These are phyloP conservation scores for Fraxinus latifolia DNA, from an alignment of 305 asterid genomes.

Conservation along the genomic window DNA sequence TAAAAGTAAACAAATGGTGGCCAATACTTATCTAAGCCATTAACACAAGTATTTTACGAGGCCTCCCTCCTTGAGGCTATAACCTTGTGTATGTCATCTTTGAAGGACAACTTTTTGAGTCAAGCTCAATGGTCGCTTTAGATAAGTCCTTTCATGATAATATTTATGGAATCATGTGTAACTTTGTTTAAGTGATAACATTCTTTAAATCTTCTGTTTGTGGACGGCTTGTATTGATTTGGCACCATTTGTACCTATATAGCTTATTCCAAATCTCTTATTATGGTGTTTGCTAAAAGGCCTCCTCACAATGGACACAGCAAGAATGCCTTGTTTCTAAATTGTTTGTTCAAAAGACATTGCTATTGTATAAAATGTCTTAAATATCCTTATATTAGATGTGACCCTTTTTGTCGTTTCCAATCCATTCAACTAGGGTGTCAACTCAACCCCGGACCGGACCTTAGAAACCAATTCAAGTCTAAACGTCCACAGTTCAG, in stretches of 20 bases:
- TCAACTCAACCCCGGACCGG: not conserved
- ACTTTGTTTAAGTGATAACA: not conserved
- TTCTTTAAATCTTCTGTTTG: not conserved
- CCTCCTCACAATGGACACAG: not conserved
- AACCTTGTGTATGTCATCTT: not conserved
- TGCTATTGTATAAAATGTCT: not conserved
- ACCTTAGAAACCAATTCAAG: not conserved
- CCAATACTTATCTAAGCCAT: not conserved
- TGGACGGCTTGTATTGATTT: not conserved
- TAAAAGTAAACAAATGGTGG: not conserved
- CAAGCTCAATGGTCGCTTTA: not conserved
- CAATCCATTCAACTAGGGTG: not conserved
- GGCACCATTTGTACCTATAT: not conserved
- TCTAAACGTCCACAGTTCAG: not conserved
- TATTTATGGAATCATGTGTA: not conserved
- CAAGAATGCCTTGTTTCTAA: not conserved
- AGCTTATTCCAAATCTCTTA: not conserved
- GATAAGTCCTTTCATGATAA: not conserved
- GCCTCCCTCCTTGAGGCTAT: not conserved
- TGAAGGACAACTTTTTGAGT: not conserved
- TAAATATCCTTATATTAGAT: not conserved
- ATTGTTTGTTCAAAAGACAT: not conserved
- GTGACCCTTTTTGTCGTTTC: not conserved
- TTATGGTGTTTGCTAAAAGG: not conserved
- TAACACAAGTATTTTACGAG: not conserved